phyloP scores from a whole-genome alignment of 2,329 filamentous ascomycete genomes.

The Diaporthe sp. region DNA sequence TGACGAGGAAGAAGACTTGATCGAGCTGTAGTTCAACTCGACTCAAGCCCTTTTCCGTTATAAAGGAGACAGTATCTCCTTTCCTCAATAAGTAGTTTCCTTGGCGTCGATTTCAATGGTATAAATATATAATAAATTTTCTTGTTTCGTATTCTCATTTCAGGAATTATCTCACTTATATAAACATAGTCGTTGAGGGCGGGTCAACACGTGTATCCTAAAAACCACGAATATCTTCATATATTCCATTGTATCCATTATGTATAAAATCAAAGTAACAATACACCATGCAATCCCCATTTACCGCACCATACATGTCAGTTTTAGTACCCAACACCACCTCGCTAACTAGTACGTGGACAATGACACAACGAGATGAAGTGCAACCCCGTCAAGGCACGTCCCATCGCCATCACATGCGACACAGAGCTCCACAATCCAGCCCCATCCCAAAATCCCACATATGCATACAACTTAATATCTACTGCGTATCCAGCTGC shows the following conservation, averaged over 20 bases:
- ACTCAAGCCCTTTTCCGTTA: neutral
- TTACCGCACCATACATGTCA: neutral
- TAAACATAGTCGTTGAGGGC: neutral
- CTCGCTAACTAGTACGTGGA: too few relatives aligned
- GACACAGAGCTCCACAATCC: neutral
- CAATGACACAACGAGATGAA: neutral
- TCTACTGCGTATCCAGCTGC: neutral
- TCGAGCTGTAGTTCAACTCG: neutral
- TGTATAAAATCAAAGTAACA: too few relatives aligned
- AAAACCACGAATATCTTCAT: neutral
- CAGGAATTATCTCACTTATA: fast-evolving
- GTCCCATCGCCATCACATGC: neutral
- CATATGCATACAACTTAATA: neutral
- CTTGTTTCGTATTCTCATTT: neutral
- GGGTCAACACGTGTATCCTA: neutral
- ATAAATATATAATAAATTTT: neutral
- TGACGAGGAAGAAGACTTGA: neutral
- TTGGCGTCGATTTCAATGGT: neutral
- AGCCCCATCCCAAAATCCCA: neutral
- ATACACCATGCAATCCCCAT: too few relatives aligned
- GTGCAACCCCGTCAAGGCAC: neutral
- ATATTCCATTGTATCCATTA: neutral
- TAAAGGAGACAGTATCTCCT: neutral
- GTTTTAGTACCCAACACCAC: neutral
- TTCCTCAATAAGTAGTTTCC: neutral